A percentile compares a stretch with the other conserved stretches of the same genome.
Conservation (phyloP, 2,329 filamentous ascomycete species). For the Tolypocladium inflatum region DNA sequence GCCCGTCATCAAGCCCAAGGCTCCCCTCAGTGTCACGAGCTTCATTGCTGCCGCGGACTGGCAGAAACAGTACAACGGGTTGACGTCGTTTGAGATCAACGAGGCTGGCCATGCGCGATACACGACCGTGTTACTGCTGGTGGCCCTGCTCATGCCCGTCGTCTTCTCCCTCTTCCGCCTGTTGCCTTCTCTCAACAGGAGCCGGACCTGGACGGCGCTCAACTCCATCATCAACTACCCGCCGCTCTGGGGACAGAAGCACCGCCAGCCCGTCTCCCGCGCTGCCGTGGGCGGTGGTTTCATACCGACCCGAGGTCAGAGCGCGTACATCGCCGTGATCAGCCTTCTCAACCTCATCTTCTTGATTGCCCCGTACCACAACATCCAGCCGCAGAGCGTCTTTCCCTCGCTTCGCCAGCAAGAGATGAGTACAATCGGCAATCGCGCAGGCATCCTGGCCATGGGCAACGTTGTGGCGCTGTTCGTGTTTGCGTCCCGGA, state of each 20-base stretch:
- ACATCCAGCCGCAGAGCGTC: neutral
- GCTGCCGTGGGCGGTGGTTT: neutral
- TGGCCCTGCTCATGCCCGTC: neutral
- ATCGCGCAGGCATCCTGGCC: neutral
- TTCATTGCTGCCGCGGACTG: neutral
- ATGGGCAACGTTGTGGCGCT: neutral
- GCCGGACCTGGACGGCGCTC: neutral
- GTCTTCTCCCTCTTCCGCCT: neutral
- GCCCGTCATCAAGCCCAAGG: neutral
- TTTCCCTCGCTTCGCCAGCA: neutral
- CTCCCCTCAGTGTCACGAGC: neutral
- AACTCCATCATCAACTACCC: neutral
- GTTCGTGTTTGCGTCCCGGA: neutral
- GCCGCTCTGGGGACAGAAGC: neutral
- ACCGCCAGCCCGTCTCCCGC: neutral
- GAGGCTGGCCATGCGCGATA: neutral
- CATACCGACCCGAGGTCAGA: neutral
- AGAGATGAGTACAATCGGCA: neutral
- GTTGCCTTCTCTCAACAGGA: neutral
- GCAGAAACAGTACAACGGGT: neutral
- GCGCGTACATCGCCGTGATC: neutral
- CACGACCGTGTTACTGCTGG: neutral
- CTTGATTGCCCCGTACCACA: neutral
- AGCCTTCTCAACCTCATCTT: neutral
- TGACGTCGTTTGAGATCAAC: neutral